phyloP scores from a whole-genome alignment of 176 grass and related monocot species.

The Cenchrus purpureus region DNA sequence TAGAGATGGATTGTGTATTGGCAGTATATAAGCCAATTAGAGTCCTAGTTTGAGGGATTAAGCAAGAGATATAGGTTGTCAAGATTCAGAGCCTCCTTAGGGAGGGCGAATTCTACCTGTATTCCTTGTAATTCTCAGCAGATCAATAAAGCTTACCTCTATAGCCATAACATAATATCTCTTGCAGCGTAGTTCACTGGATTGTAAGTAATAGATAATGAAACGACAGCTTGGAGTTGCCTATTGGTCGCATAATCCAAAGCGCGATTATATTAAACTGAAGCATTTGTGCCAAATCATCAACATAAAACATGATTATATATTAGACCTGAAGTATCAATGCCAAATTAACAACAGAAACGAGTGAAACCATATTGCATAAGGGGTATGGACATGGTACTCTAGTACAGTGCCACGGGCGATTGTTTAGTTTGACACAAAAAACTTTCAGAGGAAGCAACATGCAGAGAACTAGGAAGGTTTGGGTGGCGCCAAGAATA shows the following conservation, averaged over 20 bases:
- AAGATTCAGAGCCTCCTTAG: too few species aligned
- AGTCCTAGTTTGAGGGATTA: too few species aligned
- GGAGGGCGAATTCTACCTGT: too few species aligned
- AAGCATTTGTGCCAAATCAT: conserved; percentile 4
- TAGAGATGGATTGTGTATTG: too few species aligned
- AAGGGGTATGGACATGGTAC: neutral
- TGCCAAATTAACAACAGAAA: neutral
- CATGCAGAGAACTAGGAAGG: neutral
- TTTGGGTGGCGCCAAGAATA: neutral
- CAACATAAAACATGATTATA: neutral
- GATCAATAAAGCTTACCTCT: too few species aligned
- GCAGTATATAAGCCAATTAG: too few species aligned
- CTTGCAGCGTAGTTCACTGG: neutral
- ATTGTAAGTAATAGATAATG: neutral
- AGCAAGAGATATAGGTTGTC: too few species aligned
- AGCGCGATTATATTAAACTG: neutral
- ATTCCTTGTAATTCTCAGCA: too few species aligned
- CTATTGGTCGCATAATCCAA: neutral
- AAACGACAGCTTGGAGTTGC: neutral
- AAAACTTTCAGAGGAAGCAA: neutral
- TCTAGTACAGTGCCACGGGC: neutral
- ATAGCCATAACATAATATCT: neutral
- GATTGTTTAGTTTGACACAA: neutral
- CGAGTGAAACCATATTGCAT: neutral
- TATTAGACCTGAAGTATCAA: neutral